These are phyloP conservation scores for Fusarium vanettenii DNA, from an alignment of 2,329 filamentous ascomycete genomes.

Conservation along the genomic window DNA sequence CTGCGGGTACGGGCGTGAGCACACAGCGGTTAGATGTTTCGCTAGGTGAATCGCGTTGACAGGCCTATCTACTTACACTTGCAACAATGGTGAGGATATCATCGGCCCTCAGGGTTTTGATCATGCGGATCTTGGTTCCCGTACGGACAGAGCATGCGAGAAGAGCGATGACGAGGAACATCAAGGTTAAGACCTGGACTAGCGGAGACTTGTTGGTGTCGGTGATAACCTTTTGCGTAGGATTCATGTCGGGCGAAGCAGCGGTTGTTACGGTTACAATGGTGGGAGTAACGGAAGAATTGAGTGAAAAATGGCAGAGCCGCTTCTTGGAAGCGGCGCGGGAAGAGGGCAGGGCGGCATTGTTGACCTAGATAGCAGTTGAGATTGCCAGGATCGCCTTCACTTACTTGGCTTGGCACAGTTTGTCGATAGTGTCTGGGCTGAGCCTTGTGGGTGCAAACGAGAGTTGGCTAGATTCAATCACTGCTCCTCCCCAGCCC, in stretches of 20 bases:
- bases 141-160: constrained; percentile 40
- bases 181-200: constrained; percentile 43
- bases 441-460: not conserved
- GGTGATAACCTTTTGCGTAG: constrained; percentile 41
- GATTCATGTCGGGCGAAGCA: no score
- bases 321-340: not conserved
- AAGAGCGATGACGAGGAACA: constrained; percentile 44
- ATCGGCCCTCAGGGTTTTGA: constrained; percentile 40
- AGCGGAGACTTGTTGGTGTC: constrained; percentile 47
- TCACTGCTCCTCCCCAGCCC: no score
- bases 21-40: not conserved
- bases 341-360: not conserved
- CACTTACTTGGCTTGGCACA: not conserved
- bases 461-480: not conserved
- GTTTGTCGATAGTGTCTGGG: not conserved
- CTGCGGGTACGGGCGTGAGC: constrained; percentile 9
- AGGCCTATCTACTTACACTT: constrained; percentile 32
- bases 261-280: no score
- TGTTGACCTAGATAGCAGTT: not conserved
- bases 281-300: no score
- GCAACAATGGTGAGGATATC: constrained; percentile 40
- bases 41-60: not conserved
- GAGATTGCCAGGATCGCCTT: not conserved
- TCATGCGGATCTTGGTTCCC: constrained; percentile 45
- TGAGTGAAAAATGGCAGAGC: no score